A percentile compares a stretch with the other conserved stretches of the same genome.
Evolutionary conservation across 495 filamentous ascomycete genomes (phyloP).

Genomic region (Neurospora tetrasperma): DNA sequence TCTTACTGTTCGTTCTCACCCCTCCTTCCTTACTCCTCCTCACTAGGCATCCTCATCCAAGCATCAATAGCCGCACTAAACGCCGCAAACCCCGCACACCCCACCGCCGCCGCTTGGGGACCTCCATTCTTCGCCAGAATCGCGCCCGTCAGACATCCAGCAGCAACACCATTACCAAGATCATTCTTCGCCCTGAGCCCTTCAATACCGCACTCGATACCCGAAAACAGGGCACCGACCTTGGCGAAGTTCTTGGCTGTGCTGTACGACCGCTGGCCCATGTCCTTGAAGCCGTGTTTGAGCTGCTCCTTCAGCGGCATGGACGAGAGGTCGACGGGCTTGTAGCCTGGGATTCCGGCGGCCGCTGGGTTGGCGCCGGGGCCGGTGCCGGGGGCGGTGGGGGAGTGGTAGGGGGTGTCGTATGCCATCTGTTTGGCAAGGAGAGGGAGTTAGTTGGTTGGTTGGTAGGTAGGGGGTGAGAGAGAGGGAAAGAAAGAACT

Average conservation of each 20-base stretch:
- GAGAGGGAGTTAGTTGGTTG: too few relatives aligned
- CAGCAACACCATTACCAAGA: slow-evolving; percentile 73
- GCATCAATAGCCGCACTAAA: slow-evolving; percentile 92
- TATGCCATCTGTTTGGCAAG: slow-evolving; percentile 31
- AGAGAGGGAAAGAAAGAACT: neutral
- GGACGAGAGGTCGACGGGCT: slow-evolving; percentile 39
- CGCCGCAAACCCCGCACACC: slow-evolving; percentile 90
- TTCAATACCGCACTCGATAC: slow-evolving; percentile 94
- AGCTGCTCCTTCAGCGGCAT: slow-evolving; percentile 79
- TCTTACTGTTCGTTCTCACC: neutral
- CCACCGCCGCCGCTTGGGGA: slow-evolving; percentile 78
- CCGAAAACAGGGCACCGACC: slow-evolving; percentile 80
- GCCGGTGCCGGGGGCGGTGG: neutral
- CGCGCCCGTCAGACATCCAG: slow-evolving; percentile 87
- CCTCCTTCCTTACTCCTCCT: slow-evolving; percentile 29
- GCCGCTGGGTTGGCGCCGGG: slow-evolving; percentile 4
- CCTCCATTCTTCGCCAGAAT: slow-evolving; percentile 75
- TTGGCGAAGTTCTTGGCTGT: slow-evolving; percentile 92
- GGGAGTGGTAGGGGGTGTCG: slow-evolving; percentile 22
- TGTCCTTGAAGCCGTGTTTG: slow-evolving; percentile 78
- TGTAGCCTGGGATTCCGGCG: slow-evolving; percentile 13
- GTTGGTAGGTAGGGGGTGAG: neutral
- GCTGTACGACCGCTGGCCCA: slow-evolving; percentile 73
- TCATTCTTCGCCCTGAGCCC: slow-evolving; percentile 89
- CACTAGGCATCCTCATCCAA: slow-evolving; percentile 63